Percentiles rank a stretch among this genome's conserved stretches.
These are phyloP conservation scores for Chimonanthus praecox DNA, from an alignment of 164 flowering plant genomes.

Conservation along the genomic window DNA sequence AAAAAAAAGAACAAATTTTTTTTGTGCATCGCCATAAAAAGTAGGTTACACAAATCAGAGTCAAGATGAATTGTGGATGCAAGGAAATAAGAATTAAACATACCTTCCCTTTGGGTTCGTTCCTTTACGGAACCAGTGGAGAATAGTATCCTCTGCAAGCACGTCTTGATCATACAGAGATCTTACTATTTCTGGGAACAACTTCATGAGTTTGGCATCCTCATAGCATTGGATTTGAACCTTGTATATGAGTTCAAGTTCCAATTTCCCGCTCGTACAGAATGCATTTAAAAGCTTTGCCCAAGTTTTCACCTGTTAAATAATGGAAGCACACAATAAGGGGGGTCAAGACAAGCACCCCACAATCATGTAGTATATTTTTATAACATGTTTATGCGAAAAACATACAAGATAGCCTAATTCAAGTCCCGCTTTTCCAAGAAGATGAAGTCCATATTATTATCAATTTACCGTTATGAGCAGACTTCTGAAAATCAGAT, in stretches of 20 bases:
- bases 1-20: no score
- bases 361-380: not conserved
- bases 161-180: constrained; percentile 94
- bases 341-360: not conserved
- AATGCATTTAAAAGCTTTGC: constrained; percentile 68
- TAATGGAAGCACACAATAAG: not conserved
- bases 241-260: constrained; percentile 92
- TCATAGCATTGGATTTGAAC: constrained; percentile 96
- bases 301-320: constrained; percentile 85
- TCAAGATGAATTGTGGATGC: not conserved
- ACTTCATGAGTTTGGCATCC: constrained; percentile 93
- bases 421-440: no score
- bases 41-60: no score
- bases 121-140: constrained; percentile 92
- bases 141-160: constrained; percentile 95
- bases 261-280: constrained; percentile 87
- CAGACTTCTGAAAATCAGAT: no score
- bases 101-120: constrained; percentile 97
- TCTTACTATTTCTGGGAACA: constrained; percentile 89
- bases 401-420: no score
- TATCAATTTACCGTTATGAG: no score
- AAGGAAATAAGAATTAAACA: not conserved
- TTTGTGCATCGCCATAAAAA: no score
- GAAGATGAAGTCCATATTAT: no score
- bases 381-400: no score